Percentiles rank a stretch among this genome's conserved stretches.
Evolutionary conservation across 129 eudicot genomes (phyloP).

Genomic region (Arctium minus): DNA sequence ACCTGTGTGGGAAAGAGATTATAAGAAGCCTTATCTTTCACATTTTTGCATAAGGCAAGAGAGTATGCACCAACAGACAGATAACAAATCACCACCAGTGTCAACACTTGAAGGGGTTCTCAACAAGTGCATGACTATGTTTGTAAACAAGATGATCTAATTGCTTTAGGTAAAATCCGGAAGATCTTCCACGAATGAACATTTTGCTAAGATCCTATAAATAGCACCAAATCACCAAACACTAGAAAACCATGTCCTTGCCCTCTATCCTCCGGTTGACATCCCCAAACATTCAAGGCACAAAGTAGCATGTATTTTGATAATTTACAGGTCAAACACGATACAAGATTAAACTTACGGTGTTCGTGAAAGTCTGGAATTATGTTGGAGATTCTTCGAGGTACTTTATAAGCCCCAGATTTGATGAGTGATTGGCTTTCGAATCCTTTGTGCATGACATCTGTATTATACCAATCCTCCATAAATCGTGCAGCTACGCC

Average conservation of each 20-base stretch:
- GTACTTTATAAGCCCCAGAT: conserved; percentile 35
- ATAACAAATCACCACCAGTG: not conserved
- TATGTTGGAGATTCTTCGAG: conserved; percentile 77
- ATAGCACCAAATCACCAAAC: not conserved
- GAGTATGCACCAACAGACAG: not conserved
- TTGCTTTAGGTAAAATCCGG: not conserved
- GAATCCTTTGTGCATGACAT: conserved; percentile 32
- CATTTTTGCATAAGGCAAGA: not conserved
- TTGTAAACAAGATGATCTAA: not conserved
- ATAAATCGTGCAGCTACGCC: conserved; percentile 98
- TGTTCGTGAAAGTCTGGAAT: conserved; percentile 45
- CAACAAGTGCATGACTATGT: not conserved
- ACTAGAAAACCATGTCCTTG: not conserved
- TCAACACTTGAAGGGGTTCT: not conserved
- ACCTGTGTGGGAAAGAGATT: conserved; percentile 30
- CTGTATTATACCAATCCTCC: conserved; percentile 78
- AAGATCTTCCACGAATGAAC: not conserved
- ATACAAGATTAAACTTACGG: conserved; percentile 45
- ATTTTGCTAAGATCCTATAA: too few species aligned
- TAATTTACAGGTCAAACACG: not conserved
- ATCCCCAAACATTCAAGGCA: not conserved
- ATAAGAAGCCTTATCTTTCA: not conserved
- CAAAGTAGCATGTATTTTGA: not conserved
- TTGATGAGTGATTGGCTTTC: conserved; percentile 24
- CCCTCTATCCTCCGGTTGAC: not conserved